A percentile compares a stretch with the other conserved stretches of the same genome.
Evolutionary conservation across 306 rosid species (phyloP).

Genomic region (Inga oerstediana): DNA sequence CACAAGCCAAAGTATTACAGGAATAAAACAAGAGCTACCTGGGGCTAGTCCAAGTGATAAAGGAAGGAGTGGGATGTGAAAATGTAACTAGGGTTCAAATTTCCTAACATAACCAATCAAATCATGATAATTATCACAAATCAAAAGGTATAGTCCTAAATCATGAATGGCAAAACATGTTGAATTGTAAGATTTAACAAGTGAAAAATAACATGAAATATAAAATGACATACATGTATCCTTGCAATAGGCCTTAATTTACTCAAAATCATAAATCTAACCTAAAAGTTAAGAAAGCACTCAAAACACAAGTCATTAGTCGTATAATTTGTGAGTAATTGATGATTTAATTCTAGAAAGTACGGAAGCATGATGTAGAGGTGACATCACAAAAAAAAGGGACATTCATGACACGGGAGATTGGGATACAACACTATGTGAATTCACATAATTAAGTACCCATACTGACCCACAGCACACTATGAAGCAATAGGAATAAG

Average conservation of each 20-base stretch:
- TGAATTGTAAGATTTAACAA: background rate
- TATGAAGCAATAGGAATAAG: background rate
- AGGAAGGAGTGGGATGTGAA: background rate
- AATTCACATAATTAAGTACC: background rate
- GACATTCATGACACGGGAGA: background rate
- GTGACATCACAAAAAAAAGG: background rate
- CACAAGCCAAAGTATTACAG: background rate
- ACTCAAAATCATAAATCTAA: background rate
- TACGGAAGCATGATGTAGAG: constrained; percentile 16
- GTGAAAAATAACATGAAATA: background rate
- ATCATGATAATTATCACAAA: background rate
- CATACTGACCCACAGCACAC: background rate
- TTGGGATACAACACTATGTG: background rate
- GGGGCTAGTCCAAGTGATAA: background rate
- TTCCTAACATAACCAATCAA: background rate
- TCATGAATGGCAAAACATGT: background rate
- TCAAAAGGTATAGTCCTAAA: background rate
- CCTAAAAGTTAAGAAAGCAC: background rate
- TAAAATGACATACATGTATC: background rate
- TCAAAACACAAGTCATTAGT: background rate
- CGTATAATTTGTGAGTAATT: background rate
- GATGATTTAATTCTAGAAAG: background rate
- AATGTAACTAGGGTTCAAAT: background rate
- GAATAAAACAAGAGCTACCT: background rate
- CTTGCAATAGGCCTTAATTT: background rate